Base-by-base conservation (phyloP, 2,329 filamentous ascomycete genomes). In the Pezicula radicicola region DNA sequence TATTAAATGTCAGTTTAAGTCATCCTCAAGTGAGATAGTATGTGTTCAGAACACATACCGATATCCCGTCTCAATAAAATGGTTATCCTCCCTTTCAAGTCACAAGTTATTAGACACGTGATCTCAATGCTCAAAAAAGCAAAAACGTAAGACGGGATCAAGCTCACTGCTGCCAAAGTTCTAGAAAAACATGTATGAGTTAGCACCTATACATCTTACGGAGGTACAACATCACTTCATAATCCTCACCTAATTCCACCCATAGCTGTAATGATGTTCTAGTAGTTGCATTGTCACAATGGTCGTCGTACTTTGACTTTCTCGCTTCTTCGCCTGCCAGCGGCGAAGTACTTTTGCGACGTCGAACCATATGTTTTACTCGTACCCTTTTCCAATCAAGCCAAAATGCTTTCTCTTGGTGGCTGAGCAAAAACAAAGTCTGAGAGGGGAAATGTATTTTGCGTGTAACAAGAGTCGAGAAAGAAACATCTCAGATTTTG, bases 51-150 rank as follows among this genome's bases (percentile, higher is more conserved):
- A 2, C 8, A 37, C 57, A 27, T 59, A 64, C 62, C 64, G 43
- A 50, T 68, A 70, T 43, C 67, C 66, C 2, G 66, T 66, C 33
- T 65, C 60, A 25, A 70, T 68, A 35, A 65, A 66, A n/a, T 69
- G 65, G 51, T 68, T 70, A 46, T 69, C 67, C n/a, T 65, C 58
- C 45, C 59, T 64, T 25, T 5, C 28, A 48, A 6, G 21, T 49
- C 48, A 52, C 53, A 53, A 16, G 49, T 27, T 55, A 49, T 53
- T 54, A 58, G 13, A 36, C 13, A 21, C 49, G 43, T 50, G n/a
- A 19, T 19, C 39, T 16, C 15, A 12, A 43, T 40, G 21, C 18
- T 16, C 37, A n/a, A 8, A 6, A 12, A 40, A n/a, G 15, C 7
- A n/a, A 5, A 40, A 40, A 40, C 21, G 13, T 30, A 18, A 33